These are phyloP conservation scores for Bolboschoenoplectus hybrid DNA, from an alignment of 202 grass and related monocot genomes.

Conservation along the genomic window DNA sequence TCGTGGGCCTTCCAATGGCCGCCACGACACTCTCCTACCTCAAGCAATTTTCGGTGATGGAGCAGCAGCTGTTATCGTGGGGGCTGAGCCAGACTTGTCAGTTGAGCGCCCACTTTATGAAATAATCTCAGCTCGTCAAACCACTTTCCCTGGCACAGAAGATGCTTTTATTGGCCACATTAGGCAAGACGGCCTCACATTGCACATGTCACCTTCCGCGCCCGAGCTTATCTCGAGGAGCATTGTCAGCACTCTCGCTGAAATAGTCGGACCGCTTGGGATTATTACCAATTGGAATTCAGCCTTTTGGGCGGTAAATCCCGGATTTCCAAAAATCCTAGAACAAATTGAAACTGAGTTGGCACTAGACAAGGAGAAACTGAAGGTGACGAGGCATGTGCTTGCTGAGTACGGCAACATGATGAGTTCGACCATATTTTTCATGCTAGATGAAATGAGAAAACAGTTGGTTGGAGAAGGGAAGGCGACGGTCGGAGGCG, in stretches of 20 bases:
- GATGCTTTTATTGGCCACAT: neutral
- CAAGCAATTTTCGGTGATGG: slow-evolving; percentile 7
- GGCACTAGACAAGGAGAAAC: slow-evolving; percentile 31
- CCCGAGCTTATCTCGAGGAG: neutral
- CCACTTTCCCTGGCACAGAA: slow-evolving; percentile 29
- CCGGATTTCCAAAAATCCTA: slow-evolving; percentile 38
- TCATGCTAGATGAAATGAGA: slow-evolving; percentile 52
- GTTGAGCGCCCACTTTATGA: slow-evolving; percentile 32
- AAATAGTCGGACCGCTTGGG: slow-evolving; percentile 26
- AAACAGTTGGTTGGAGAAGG: slow-evolving; percentile 16
- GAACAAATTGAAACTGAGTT: slow-evolving; percentile 28
- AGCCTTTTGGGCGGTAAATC: slow-evolving; percentile 45
- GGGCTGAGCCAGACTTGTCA: slow-evolving; percentile 21
- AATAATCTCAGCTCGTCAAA: slow-evolving; percentile 26
- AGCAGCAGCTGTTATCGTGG: slow-evolving; percentile 36
- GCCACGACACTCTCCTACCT: slow-evolving; percentile 1
- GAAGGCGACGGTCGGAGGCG: slow-evolving; percentile 21
- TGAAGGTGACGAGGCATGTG: slow-evolving; percentile 38
- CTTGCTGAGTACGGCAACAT: slow-evolving; percentile 52
- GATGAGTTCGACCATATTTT: slow-evolving; percentile 35
- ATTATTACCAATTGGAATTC: slow-evolving; percentile 38
- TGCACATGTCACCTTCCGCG: slow-evolving; percentile 14
- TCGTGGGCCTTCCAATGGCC: slow-evolving; percentile 23
- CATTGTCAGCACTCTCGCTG: neutral
- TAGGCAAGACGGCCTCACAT: slow-evolving; percentile 24